Evolutionary conservation across 345 rosid species (phyloP), one percentile per base, ranked within the genome.

Genomic region (Garcia nutans): DNA sequence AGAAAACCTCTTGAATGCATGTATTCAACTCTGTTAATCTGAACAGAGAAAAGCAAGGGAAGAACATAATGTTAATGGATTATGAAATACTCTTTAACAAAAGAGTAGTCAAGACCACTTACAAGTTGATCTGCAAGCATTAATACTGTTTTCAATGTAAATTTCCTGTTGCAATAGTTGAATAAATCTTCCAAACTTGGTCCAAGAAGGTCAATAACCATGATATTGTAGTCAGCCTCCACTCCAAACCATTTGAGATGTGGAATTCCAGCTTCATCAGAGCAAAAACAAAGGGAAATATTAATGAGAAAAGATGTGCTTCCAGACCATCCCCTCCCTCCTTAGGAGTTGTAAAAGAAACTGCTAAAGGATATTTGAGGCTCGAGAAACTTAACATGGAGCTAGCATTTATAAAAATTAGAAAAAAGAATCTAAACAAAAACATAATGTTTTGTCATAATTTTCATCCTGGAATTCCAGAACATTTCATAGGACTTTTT

Each of bases 61-160:
- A 55, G 65, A 24, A 54, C 1, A 71, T 65, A 33, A 77, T 71
- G 54, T 59, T 64, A 65, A 24, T n/a, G 50, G 47, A 52, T 66
- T 68, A 63, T 31, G 1, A 54, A 10, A 23, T 0, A 59, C 19
- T 11, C 16, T n/a, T 41, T 3, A 52, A 45, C 23, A 42, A 47
- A 37, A n/a, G n/a, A 71, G 58, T 16, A 22, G 65, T 68, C 47
- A 37, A 15, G 47, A 72, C 61, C 31, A 75, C 91, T 86, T 60
- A 90, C 97, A 68, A 92, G 78, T 74, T 92, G 97, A 83, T 92
- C 97, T 19, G 97, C 97, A 63, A 92, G 95, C 97, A 92, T 92
- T 76, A 92, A 78, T 16, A 92, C 97, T 22, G 97, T 79, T 81
- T 92, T 92, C 83, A 90, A 80, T 57, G 97, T 80, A 41, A 92